Percentiles rank a stretch among this genome's conserved stretches.
Evolutionary conservation across 192 early-diverging fungal genomes (phyloP).

Genomic region (Dispira parvispora): DNA sequence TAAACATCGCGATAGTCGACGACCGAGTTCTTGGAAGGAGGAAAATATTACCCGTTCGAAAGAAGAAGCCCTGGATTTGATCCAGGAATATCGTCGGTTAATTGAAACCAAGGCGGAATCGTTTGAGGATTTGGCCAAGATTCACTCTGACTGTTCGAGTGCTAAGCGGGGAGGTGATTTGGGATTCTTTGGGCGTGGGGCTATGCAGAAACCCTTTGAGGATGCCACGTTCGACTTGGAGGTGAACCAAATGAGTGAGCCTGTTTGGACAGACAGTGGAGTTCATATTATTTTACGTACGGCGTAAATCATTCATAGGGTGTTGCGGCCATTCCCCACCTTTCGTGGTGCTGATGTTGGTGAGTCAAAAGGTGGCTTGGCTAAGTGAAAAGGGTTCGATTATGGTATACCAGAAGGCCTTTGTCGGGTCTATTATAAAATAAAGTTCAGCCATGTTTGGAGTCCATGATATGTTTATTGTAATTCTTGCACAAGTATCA

Average conservation of each 20-base stretch:
- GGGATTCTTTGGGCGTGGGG: slow-evolving; percentile 65
- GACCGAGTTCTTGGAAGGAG: slow-evolving; percentile 85
- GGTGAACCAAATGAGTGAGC: slow-evolving; percentile 66
- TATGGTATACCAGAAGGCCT: too few relatives aligned
- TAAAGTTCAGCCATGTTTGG: too few relatives aligned
- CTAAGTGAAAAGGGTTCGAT: too few relatives aligned
- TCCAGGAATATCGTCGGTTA: slow-evolving; percentile 41
- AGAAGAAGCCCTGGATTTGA: slow-evolving; percentile 64
- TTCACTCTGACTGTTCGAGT: slow-evolving; percentile 82
- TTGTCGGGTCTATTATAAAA: too few relatives aligned
- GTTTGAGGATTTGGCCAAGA: slow-evolving; percentile 54
- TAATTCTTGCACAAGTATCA: too few relatives aligned
- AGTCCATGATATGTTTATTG: too few relatives aligned
- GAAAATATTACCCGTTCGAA: slow-evolving; percentile 77
- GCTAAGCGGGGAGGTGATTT: slow-evolving; percentile 81
- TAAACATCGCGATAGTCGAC: slow-evolving; percentile 70
- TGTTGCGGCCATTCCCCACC: too few relatives aligned
- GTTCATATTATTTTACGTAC: slow-evolving; percentile 87
- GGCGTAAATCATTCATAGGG: slow-evolving; percentile 27
- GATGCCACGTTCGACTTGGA: slow-evolving; percentile 67
- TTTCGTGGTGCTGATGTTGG: too few relatives aligned
- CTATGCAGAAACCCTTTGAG: slow-evolving; percentile 90
- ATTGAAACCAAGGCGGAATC: slow-evolving; percentile 44
- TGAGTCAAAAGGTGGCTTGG: too few relatives aligned
- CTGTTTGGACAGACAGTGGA: slow-evolving; percentile 79